Evolutionary conservation across 768 basidiomycete species (phyloP), one percentile per base, ranked within the genome.

Genomic region (Lyophyllum decastes): DNA sequence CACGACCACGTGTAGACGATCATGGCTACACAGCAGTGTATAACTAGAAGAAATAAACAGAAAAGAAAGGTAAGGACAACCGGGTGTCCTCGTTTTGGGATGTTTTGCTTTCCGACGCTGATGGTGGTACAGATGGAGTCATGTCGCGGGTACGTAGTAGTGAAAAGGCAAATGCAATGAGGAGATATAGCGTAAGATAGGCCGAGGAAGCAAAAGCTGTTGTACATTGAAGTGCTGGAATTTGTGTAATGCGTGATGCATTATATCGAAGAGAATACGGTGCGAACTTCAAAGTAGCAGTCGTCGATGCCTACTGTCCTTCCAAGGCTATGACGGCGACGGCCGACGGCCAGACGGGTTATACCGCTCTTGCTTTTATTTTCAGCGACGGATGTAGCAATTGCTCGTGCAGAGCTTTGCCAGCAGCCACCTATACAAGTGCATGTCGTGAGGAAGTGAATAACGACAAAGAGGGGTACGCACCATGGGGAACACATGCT

Each of bases 401-500:
- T 73, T 92, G 90, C 75, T 98, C 93, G 69, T 97, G 92, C 40
- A 98, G 80, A 52, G 95, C 94, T 75, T 94, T 96, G 46, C 96
- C 96, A 45, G 94, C 95, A 14, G 94, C 85, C 22, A 92, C 90
- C 89, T 90, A 64, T 17, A 61, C 10, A 53, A 8, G 34, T 24
- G 22, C 50, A 46, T 45, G 11, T 33, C 43, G n/a, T 54, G 8
- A 60, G 61, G 52, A 61, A 47, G 14, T n/a, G 11, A 55, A 54
- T n/a, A 12, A 19, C n/a, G 41, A 24, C 38, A 27, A 38, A 47
- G 48, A 35, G 51, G 26, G 40, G 5, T 35, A 63, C 79, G 57
- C 57, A 92, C 92, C 92, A 94, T 94, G 7, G 93, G 92, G 82
- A 90, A 93, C 63, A 94, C 92, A 70, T 94, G 92, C 73, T 94